These are phyloP conservation scores for Crithidia acanthocephali DNA, from an alignment of 208 protist genomes.

Conservation along the genomic window DNA sequence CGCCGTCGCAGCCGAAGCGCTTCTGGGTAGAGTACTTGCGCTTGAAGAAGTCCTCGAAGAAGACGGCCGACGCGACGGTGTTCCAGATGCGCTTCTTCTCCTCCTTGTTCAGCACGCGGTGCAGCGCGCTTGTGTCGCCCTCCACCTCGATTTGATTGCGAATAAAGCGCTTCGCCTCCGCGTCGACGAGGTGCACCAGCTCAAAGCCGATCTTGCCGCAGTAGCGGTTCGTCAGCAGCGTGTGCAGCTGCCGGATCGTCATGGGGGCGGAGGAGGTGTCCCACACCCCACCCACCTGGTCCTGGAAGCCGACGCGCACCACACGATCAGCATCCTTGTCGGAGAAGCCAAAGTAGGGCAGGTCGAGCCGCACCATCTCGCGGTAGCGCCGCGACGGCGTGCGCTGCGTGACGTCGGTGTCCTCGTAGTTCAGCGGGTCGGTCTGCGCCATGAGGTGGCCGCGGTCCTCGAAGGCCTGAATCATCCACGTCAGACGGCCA, in stretches of 20 bases:
- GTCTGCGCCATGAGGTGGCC: constrained; percentile 84
- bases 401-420: constrained; percentile 47
- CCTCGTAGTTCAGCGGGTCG: constrained; percentile 82
- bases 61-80: constrained; percentile 91
- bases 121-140: constrained; percentile 45
- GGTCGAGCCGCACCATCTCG: constrained; percentile 71
- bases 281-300: constrained; percentile 76
- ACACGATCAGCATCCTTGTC: constrained; percentile 64
- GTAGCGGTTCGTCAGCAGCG: constrained; percentile 85
- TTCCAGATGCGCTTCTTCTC: constrained; percentile 93
- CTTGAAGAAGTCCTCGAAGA: constrained; percentile 96
- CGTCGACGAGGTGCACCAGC: constrained; percentile 95
- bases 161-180: constrained; percentile 90
- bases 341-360: constrained; percentile 87
- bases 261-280: constrained; percentile 64
- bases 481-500: constrained; percentile 85
- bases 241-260: constrained; percentile 82
- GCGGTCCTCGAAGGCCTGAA: constrained; percentile 88
- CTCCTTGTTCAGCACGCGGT: constrained; percentile 59
- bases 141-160: constrained; percentile 91
- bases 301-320: constrained; percentile 83
- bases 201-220: constrained; percentile 93
- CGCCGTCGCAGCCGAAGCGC: constrained; percentile 97
- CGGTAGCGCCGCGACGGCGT: constrained; percentile 62
- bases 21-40: constrained; percentile 96